Evolutionary conservation across 1,139 yeast species (phyloP).

Genomic region (Diutina siamensis): DNA sequence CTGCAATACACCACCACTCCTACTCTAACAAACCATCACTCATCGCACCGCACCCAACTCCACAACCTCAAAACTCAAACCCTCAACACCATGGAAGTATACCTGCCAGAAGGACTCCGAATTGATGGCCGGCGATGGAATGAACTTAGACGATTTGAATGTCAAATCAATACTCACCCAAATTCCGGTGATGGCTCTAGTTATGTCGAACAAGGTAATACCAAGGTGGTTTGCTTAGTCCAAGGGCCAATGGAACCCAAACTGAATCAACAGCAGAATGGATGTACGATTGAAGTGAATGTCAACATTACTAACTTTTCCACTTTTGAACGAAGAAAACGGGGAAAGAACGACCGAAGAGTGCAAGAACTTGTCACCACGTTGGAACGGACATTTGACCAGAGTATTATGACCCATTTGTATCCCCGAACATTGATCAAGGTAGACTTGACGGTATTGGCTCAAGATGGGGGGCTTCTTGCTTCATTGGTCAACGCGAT

Average conservation of each 20-base stretch:
- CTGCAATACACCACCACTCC: not conserved
- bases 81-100: conserved; percentile 61
- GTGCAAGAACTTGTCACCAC: conserved; percentile 67
- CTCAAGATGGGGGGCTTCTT: conserved; percentile 85
- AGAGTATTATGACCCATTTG: conserved; percentile 61
- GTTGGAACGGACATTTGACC: conserved; percentile 69
- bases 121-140: conserved; percentile 94
- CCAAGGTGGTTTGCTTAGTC: conserved; percentile 77
- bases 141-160: conserved; percentile 72
- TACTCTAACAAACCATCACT: not conserved
- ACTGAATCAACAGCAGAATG: conserved; percentile 32
- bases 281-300: conserved; percentile 41
- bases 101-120: conserved; percentile 89
- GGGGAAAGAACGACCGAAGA: conserved; percentile 52
- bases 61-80: no score
- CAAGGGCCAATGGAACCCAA: conserved; percentile 86
- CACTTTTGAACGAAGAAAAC: conserved; percentile 62
- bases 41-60: no score
- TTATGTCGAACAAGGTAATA: conserved; percentile 83
- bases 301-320: conserved; percentile 75
- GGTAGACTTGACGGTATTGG: conserved; percentile 62
- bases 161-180: conserved; percentile 80
- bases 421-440: conserved; percentile 78
- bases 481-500: conserved; percentile 79
- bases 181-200: conserved; percentile 87